Evolutionary conservation across 345 rosid species (phyloP).

Genomic region (Corchorus olitorius): DNA sequence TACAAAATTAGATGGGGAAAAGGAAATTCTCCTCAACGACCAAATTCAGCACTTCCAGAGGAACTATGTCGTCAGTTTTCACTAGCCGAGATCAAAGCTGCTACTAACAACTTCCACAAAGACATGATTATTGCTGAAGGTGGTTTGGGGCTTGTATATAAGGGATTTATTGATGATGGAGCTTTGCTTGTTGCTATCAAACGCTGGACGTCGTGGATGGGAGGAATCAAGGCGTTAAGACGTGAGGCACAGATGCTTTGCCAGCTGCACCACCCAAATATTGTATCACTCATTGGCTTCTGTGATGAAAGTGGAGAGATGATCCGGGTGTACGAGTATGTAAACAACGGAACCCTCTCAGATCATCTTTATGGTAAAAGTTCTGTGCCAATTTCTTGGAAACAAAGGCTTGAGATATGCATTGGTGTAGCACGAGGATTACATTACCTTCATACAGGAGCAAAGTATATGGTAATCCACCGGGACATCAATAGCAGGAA

Average conservation of each 20-base stretch:
- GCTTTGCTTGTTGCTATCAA: neutral
- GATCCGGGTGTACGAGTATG: neutral
- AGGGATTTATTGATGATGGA: neutral
- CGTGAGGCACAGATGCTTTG: neutral
- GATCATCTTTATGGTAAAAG: neutral
- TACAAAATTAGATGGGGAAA: neutral
- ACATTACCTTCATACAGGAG: conserved; percentile 16
- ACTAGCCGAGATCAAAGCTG: conserved; percentile 5
- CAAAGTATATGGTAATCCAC: conserved; percentile 9
- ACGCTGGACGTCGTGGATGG: neutral
- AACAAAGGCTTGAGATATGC: conserved; percentile 14
- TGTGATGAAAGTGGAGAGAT: neutral
- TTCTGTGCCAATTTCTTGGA: neutral
- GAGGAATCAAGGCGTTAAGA: neutral
- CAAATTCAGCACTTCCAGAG: neutral
- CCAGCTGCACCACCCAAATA: conserved; percentile 3
- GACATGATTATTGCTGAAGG: neutral
- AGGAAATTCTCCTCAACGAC: neutral
- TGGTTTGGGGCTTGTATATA: neutral
- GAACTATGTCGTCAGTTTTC: neutral
- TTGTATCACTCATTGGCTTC: neutral
- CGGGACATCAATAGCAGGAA: neutral
- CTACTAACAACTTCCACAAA: neutral
- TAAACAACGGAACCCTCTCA: neutral
- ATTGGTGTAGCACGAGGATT: conserved; percentile 8